A percentile compares a stretch with the other conserved stretches of the same genome.
Conservation (phyloP, 495 filamentous ascomycete species). For the Parathielavia hyrcaniae region DNA sequence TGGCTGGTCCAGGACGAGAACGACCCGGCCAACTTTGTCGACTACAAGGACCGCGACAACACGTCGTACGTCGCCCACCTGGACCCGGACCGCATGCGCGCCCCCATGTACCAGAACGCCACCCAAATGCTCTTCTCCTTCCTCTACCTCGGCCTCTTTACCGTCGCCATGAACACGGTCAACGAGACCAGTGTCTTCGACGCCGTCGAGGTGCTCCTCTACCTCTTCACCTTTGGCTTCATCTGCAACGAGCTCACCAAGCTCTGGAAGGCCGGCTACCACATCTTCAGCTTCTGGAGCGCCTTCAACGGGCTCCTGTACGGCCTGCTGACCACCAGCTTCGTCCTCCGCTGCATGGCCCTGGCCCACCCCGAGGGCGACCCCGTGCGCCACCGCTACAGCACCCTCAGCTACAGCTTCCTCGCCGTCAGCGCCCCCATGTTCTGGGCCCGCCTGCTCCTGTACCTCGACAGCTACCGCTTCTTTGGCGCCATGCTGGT, state of each 20-base stretch:
- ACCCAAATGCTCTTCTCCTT: slow-evolving; percentile 78
- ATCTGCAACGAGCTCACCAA: slow-evolving; percentile 80
- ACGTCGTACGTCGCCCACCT: slow-evolving; percentile 71
- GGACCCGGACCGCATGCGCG: slow-evolving; percentile 88
- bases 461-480: slow-evolving; percentile 87
- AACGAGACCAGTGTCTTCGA: slow-evolving; percentile 73
- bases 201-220: slow-evolving; percentile 74
- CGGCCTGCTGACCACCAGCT: slow-evolving; percentile 63
- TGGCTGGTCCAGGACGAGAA: slow-evolving; percentile 94
- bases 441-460: slow-evolving; percentile 91
- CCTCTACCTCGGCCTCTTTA: slow-evolving; percentile 77
- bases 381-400: slow-evolving; percentile 56
- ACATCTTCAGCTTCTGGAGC: slow-evolving; percentile 92
- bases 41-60: slow-evolving; percentile 71
- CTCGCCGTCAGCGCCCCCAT: slow-evolving; percentile 84
- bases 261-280: slow-evolving; percentile 84
- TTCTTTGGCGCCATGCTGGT: slow-evolving; percentile 99
- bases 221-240: slow-evolving; percentile 89
- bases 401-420: slow-evolving; percentile 85
- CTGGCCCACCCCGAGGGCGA: slow-evolving; percentile 52
- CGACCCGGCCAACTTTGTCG: slow-evolving; percentile 77
- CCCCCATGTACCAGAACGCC: slow-evolving; percentile 84
- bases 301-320: slow-evolving; percentile 86
- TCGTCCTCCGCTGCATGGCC: slow-evolving; percentile 71
- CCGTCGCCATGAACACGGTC: slow-evolving; percentile 85